A percentile compares a stretch with the other conserved stretches of the same genome.
These are phyloP conservation scores for Yamadazyma tumulicola DNA, from an alignment of 805 yeast genomes.

Conservation along the genomic window DNA sequence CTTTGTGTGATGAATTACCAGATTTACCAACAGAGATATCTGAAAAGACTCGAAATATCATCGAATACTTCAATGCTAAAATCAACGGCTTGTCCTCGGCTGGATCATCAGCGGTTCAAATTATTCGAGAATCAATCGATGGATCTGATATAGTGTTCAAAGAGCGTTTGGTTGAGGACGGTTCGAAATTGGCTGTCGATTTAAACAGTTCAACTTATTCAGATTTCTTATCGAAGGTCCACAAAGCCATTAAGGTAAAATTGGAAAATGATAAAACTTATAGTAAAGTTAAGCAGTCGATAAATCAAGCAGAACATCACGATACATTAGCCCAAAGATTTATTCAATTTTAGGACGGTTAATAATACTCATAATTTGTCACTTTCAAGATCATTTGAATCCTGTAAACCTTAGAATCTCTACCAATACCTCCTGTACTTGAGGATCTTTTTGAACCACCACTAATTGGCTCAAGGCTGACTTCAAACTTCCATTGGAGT, in stretches of 20 bases:
- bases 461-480: constrained; percentile 2
- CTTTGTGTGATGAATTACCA: constrained; percentile 61
- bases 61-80: constrained; percentile 46
- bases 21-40: constrained; percentile 66
- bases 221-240: constrained; percentile 68
- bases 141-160: constrained; percentile 51
- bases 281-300: constrained; percentile 24
- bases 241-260: constrained; percentile 55
- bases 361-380: neutral
- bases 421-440: constrained; percentile 9
- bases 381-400: constrained; percentile 3
- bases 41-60: constrained; percentile 59
- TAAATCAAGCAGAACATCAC: constrained; percentile 23
- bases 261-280: constrained; percentile 44
- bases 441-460: constrained; percentile 4
- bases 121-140: constrained; percentile 65
- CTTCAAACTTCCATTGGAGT: constrained; percentile 4
- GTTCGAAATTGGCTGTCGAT: constrained; percentile 30
- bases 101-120: constrained; percentile 45
- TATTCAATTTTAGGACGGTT: constrained; percentile 26
- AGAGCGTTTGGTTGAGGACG: constrained; percentile 72
- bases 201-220: constrained; percentile 48
- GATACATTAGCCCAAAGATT: constrained; percentile 40
- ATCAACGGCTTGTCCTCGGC: constrained; percentile 25
- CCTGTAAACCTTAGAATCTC: constrained; percentile 12